Evolutionary conservation across 352 stramenopile species (phyloP).

Genomic region (Phytophthora cactorum): DNA sequence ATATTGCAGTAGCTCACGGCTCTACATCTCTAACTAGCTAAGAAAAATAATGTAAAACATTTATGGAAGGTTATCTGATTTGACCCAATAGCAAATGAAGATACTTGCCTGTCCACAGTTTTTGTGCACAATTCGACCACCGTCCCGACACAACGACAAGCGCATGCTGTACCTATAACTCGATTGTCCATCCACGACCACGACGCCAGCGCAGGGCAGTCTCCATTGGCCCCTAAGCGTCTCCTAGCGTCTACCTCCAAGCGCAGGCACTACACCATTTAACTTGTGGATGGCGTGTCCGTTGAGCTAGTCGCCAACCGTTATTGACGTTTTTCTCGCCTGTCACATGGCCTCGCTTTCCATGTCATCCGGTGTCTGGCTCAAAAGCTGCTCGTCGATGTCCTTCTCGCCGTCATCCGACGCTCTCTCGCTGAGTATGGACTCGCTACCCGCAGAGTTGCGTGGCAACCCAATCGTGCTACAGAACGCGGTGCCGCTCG

Average conservation of each 20-base stretch:
- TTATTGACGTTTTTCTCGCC: slow-evolving; percentile 22
- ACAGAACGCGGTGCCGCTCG: slow-evolving; percentile 9
- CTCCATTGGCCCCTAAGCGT: neutral
- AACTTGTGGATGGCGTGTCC: slow-evolving; percentile 15
- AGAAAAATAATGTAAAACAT: neutral
- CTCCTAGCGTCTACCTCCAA: neutral
- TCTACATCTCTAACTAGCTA: no score
- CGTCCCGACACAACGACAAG: slow-evolving; percentile 1
- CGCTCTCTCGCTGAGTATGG: slow-evolving; percentile 30
- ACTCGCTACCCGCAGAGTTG: slow-evolving; percentile 34
- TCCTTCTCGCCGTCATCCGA: slow-evolving; percentile 33
- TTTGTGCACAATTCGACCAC: slow-evolving; percentile 6
- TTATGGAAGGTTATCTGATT: neutral
- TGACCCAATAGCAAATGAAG: neutral
- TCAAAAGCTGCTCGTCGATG: slow-evolving; percentile 46
- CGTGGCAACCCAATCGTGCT: slow-evolving; percentile 15
- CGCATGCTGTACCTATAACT: slow-evolving; percentile 1
- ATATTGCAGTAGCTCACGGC: no score
- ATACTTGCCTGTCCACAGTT: neutral
- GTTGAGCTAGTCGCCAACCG: slow-evolving; percentile 22
- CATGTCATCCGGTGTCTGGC: slow-evolving; percentile 37
- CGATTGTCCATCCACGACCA: slow-evolving; percentile 1
- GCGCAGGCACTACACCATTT: neutral
- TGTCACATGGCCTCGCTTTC: slow-evolving; percentile 30
- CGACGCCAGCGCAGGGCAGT: neutral